Evolutionary conservation across 805 yeast genomes (phyloP), one percentile per base, ranked within the genome.

Genomic region (Starmerella powellii): DNA sequence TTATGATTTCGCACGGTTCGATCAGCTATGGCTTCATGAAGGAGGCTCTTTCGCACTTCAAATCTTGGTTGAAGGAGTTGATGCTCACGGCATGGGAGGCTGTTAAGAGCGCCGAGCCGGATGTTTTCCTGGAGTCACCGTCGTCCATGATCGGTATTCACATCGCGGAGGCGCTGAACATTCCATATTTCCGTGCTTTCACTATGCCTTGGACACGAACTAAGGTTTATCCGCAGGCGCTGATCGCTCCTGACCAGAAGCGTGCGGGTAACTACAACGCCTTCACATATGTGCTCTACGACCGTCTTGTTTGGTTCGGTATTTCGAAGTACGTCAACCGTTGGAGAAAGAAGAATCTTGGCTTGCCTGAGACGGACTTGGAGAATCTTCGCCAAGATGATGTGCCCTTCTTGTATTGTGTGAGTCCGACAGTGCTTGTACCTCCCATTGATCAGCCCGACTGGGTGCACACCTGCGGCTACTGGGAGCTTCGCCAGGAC

Each of bases 141-240:
- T 80, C 94, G 1, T 88, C 95, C 0, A 86, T 88, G 87, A 87
- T 81, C 13, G 97, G 97, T 8, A 73, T 87, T 36, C 97, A 88
- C 55, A 82, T 88, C 44, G 95, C 97, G 3, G 97, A 88, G 59
- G 94, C 93, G 1, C 62, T 88, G 44, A 74, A 76, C 17, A 80
- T 88, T 43, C 94, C 97, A 0, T 88, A 88, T 58, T 81, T 83
- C 65, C 69, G 96, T 54, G 96, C 96, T 0, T 88, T 88, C 58
- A 88, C 97, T 0, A 88, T 88, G 97, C 97, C 97, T 0, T 88
- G 97, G 97, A 84, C 96, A 0, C 65, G 94, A 47, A 87, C 97
- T 1, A 70, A 94, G 51, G 94, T 95, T 0, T 88, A 88, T 57
- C 96, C 96, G 1, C 96, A 88, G 66, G 96, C 97, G 0, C 86